Conservation (phyloP, 2,329 filamentous ascomycete species). For the Penicillium rolfsii region DNA sequence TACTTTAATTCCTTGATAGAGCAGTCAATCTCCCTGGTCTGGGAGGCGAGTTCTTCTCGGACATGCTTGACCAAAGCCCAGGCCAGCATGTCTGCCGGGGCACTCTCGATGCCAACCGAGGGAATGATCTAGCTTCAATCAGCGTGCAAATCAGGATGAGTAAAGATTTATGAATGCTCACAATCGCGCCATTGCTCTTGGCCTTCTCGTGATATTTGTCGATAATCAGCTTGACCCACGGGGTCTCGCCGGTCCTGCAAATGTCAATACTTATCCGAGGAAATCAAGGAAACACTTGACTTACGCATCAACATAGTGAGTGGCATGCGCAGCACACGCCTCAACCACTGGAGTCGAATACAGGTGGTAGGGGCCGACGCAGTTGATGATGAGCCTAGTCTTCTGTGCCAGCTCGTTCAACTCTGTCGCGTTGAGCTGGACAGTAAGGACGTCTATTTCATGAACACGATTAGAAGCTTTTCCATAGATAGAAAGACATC, state of each 20-base stretch:
- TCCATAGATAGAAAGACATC: background rate
- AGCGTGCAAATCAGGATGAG: constrained; percentile 3
- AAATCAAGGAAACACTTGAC: constrained; percentile 14
- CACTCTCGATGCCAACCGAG: constrained; percentile 64
- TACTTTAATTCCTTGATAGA: constrained; percentile 59
- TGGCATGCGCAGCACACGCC: constrained; percentile 66
- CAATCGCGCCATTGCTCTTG: constrained; percentile 62
- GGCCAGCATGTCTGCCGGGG: constrained; percentile 60
- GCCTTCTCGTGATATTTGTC: constrained; percentile 63
- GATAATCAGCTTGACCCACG: constrained; percentile 66
- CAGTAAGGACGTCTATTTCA: constrained; percentile 48
- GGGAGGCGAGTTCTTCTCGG: constrained; percentile 54
- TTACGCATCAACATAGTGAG: constrained; percentile 67
- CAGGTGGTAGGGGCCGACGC: constrained; percentile 65
- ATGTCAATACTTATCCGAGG: constrained; percentile 8
- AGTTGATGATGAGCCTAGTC: constrained; percentile 63
- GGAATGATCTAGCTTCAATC: constrained; percentile 56
- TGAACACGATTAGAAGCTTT: constrained; percentile 10
- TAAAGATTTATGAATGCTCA: constrained; percentile 36
- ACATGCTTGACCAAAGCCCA: constrained; percentile 59
- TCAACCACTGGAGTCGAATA: constrained; percentile 68
- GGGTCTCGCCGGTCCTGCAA: constrained; percentile 62
- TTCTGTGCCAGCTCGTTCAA: constrained; percentile 57
- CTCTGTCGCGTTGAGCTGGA: constrained; percentile 54
- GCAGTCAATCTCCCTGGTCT: constrained; percentile 56